Percentiles rank a stretch among this genome's conserved stretches.
Evolutionary conservation across 345 rosid species (phyloP).

Genomic region (Salix dunnii): DNA sequence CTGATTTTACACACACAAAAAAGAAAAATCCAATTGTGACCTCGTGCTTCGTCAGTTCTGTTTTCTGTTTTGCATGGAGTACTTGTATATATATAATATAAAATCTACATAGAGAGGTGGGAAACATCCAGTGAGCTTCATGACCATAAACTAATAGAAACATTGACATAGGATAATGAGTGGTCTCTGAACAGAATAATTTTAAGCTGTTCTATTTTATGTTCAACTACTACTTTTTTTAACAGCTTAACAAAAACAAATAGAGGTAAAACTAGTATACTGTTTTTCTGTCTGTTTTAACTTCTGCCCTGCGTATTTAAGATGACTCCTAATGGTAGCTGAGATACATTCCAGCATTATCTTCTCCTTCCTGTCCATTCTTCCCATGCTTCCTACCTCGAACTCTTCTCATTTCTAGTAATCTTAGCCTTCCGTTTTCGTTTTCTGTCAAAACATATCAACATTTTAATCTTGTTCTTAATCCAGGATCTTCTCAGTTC

Average conservation of each 20-base stretch:
- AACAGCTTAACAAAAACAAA: conserved; percentile 24
- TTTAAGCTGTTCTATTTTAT: conserved; percentile 24
- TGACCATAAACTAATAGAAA: conserved; percentile 7
- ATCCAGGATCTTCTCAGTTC: conserved; percentile 7
- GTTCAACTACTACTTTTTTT: conserved; percentile 29
- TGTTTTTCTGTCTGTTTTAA: conserved; percentile 13
- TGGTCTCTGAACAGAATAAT: conserved; percentile 25
- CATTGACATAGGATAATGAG: conserved; percentile 38
- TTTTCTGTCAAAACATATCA: conserved; percentile 11
- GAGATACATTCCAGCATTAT: conserved; percentile 49
- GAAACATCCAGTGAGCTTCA: conserved; percentile 40
- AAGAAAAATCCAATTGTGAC: conserved; percentile 1
- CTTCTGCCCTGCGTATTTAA: conserved; percentile 47
- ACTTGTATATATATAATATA: not conserved
- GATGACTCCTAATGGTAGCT: conserved; percentile 32
- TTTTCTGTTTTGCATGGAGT: conserved; percentile 18
- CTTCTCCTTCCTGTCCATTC: conserved; percentile 44
- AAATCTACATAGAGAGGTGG: not conserved
- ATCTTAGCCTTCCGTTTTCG: conserved; percentile 14
- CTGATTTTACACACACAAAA: no score
- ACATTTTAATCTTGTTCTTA: conserved; percentile 6
- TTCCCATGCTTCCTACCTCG: conserved; percentile 37
- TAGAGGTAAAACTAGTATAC: conserved; percentile 2
- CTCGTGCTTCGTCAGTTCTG: conserved; percentile 43
- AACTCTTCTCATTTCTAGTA: conserved; percentile 23